Evolutionary conservation across 176 grass and related monocot species (phyloP), one percentile per base, ranked within the genome.

Genomic region (Juncus effusus): DNA sequence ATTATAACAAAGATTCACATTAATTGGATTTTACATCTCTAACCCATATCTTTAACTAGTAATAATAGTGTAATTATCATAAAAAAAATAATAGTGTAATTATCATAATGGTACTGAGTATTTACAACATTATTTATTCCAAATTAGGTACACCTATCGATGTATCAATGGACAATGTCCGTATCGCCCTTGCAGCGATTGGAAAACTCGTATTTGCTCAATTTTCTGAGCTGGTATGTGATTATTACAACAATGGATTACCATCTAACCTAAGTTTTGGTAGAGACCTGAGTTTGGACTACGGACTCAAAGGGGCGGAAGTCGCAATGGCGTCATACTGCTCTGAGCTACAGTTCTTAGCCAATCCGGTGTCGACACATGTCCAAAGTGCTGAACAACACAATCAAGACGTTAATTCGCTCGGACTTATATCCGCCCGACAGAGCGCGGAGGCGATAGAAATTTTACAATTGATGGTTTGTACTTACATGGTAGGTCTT

Each of bases 351-450:
- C 90, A 95, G 60, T 95, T 89, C 67, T 41, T 95, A 47, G 90
- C 42, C 74, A 95, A 95, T 61, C 90, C 90, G 5, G 86, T 95
- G 28, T 86, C 85, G 36, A 90, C 83, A 78, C 90, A 95, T 54
- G 90, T 95, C n/a, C 90, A 95, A 80, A 95, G 90, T 63, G 90
- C 90, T 7, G 90, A 95, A 80, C 90, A 95, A 77, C 86, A 95
- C 74, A 95, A 95, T 72, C 86, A 95, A 78, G 90, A 90, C 13
- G 90, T 95, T 3, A 90, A 95, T 76, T 95, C 90, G 2, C 77
- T 95, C 1, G 86, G 90, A 0, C 77, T 95, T 28, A 86, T 95
- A 79, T 90, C 90, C 0, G 77, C 90, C 50, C 54, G 83, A 83
- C 90, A 90, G 77, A 90, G 86, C 3, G 90, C 83, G 1, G 90